Conservation (phyloP, 2,329 filamentous ascomycete genomes). For the Nemania serpens region DNA sequence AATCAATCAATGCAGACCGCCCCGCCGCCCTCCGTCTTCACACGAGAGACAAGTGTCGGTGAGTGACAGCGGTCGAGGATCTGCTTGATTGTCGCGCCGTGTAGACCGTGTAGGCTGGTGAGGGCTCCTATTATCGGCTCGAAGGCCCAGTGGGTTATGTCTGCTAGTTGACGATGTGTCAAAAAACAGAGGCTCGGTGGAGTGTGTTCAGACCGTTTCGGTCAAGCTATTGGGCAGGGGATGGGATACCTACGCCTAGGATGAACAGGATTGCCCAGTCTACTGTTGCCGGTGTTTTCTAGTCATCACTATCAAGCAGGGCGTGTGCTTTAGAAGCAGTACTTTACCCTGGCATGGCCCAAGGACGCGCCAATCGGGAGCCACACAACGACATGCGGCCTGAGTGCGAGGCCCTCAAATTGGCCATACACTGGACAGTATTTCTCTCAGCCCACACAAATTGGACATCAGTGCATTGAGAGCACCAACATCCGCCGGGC, state of each 20-base stretch:
- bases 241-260: background rate
- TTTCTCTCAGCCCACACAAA: slow-evolving; percentile 38
- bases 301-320: slow-evolving; percentile 4
- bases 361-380: slow-evolving; percentile 36
- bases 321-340: slow-evolving; percentile 21
- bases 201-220: slow-evolving; percentile 31
- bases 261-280: slow-evolving; percentile 19
- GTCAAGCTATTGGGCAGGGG: slow-evolving; percentile 34
- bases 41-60: slow-evolving; percentile 35
- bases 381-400: slow-evolving; percentile 33
- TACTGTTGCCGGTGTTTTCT: slow-evolving; percentile 18
- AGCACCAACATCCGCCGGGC: slow-evolving; percentile 35
- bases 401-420: slow-evolving; percentile 33
- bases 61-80: slow-evolving; percentile 36
- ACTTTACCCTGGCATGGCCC: slow-evolving; percentile 19
- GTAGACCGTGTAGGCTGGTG: slow-evolving; percentile 27
- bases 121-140: slow-evolving; percentile 31
- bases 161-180: slow-evolving; percentile 27
- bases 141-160: slow-evolving; percentile 26
- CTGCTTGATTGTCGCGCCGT: slow-evolving; percentile 34
- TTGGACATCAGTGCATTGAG: slow-evolving; percentile 42
- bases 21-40: slow-evolving; percentile 32
- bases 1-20: slow-evolving; percentile 31
- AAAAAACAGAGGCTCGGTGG: slow-evolving; percentile 32
- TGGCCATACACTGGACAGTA: slow-evolving; percentile 36